Conservation (phyloP, 306 rosid species). For the Corylus americana region DNA sequence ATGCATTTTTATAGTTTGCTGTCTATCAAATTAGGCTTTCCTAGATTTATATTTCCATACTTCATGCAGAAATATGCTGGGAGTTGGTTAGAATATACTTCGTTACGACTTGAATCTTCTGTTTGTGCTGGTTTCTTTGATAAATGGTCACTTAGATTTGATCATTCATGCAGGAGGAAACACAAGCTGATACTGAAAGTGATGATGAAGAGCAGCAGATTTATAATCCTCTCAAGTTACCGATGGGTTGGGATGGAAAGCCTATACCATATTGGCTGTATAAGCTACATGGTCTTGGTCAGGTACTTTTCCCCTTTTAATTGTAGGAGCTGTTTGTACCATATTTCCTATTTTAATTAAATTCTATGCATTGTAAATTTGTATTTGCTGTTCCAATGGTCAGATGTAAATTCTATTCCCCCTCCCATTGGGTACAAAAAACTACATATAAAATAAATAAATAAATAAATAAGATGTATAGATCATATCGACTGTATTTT, state of each 20-base stretch:
- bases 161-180: constrained; percentile 69
- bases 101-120: neutral
- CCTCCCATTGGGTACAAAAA: too few species aligned
- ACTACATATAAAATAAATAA: too few species aligned
- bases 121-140: constrained; percentile 1
- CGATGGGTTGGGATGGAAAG: constrained; percentile 99
- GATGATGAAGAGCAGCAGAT: constrained; percentile 98
- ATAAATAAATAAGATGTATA: neutral
- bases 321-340: neutral
- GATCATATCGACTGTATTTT: neutral
- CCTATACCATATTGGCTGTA: constrained; percentile 99
- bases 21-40: too few species aligned
- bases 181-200: constrained; percentile 86
- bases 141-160: neutral
- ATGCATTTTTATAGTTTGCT: too few species aligned
- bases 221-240: constrained; percentile 95
- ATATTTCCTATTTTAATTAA: neutral
- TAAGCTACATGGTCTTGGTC: constrained; percentile 98
- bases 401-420: too few species aligned
- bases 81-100: too few species aligned
- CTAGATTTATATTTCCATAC: too few species aligned
- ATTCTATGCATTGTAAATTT: neutral
- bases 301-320: constrained; percentile 55
- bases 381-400: neutral
- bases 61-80: too few species aligned